Evolutionary conservation across 2,329 filamentous ascomycete species (phyloP).

Genomic region (Westerdykella ornata): DNA sequence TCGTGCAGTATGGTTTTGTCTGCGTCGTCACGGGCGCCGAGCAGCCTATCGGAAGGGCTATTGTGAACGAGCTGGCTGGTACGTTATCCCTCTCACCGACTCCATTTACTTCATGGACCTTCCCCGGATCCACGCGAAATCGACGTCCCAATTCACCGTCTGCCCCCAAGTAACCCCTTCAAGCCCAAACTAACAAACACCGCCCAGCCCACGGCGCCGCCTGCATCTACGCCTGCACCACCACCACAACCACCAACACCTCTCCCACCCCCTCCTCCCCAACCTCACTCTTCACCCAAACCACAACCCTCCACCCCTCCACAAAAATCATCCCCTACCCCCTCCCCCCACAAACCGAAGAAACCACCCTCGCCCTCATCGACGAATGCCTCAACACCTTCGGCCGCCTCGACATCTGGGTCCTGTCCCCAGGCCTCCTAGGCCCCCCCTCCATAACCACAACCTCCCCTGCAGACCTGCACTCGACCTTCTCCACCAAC

Average conservation of each 20-base stretch:
- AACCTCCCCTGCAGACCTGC: conserved; percentile 52
- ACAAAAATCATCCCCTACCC: conserved; percentile 58
- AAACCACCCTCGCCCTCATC: conserved; percentile 54
- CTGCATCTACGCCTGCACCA: conserved; percentile 55
- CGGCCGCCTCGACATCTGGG: conserved; percentile 51
- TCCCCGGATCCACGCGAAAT: too few species aligned
- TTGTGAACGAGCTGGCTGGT: conserved; percentile 55
- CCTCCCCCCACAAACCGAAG: conserved; percentile 53
- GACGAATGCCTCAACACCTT: conserved; percentile 58
- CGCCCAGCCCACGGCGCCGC: conserved; percentile 56
- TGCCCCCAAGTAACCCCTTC: background rate
- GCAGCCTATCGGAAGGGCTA: conserved; percentile 55
- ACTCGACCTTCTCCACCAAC: conserved; percentile 55
- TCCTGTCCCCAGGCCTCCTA: conserved; percentile 50
- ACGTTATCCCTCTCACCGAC: conserved; percentile 8
- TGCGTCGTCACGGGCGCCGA: conserved; percentile 58
- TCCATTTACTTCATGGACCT: background rate
- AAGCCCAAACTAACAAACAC: conserved; percentile 5
- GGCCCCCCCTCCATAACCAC: conserved; percentile 52
- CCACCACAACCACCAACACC: conserved; percentile 30
- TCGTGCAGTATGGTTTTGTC: conserved; percentile 53
- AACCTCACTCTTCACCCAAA: conserved; percentile 50
- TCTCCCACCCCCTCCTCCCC: conserved; percentile 58
- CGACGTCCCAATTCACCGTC: background rate
- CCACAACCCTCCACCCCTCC: conserved; percentile 43